Evolutionary conservation across 2,329 filamentous ascomycete genomes (phyloP).

Genomic region (Fusarium sublunatum): DNA sequence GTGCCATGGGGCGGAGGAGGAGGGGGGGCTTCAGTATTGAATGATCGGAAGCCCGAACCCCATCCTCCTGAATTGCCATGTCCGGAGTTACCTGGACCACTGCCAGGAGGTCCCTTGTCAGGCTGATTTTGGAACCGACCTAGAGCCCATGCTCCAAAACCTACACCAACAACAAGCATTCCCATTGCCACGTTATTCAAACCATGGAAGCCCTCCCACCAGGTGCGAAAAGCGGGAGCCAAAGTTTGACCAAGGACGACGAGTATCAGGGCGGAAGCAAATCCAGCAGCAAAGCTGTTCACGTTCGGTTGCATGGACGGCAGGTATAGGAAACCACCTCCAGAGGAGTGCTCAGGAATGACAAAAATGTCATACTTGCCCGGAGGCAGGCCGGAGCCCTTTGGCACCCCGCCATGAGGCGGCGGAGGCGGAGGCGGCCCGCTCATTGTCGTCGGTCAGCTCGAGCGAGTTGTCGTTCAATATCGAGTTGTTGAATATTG

Average conservation of each 20-base stretch:
- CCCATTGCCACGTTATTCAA: slow-evolving; percentile 79
- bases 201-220: slow-evolving; percentile 77
- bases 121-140: slow-evolving; percentile 53
- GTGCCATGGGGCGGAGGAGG: slow-evolving; percentile 48
- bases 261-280: slow-evolving; percentile 77
- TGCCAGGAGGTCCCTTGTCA: slow-evolving; percentile 39
- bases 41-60: slow-evolving; percentile 47
- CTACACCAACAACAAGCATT: slow-evolving; percentile 77
- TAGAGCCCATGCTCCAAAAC: slow-evolving; percentile 78
- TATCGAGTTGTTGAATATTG: slow-evolving; percentile 20
- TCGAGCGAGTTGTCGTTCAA: slow-evolving; percentile 28
- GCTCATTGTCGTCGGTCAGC: slow-evolving; percentile 55
- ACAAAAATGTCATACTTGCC: slow-evolving; percentile 98
- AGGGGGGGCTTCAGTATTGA: slow-evolving; percentile 50
- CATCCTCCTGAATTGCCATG: slow-evolving; percentile 47
- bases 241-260: slow-evolving; percentile 79
- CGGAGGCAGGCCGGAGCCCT: slow-evolving; percentile 76
- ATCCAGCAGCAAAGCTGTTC: slow-evolving; percentile 92
- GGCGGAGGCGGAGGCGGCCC: slow-evolving; percentile 85
- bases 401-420: slow-evolving; percentile 83
- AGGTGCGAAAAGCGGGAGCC: slow-evolving; percentile 77
- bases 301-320: slow-evolving; percentile 86
- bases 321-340: slow-evolving; percentile 92
- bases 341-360: slow-evolving; percentile 90
- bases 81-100: slow-evolving; percentile 39